Conservation (phyloP, 495 filamentous ascomycete species). For the Penicillium paradoxum region DNA sequence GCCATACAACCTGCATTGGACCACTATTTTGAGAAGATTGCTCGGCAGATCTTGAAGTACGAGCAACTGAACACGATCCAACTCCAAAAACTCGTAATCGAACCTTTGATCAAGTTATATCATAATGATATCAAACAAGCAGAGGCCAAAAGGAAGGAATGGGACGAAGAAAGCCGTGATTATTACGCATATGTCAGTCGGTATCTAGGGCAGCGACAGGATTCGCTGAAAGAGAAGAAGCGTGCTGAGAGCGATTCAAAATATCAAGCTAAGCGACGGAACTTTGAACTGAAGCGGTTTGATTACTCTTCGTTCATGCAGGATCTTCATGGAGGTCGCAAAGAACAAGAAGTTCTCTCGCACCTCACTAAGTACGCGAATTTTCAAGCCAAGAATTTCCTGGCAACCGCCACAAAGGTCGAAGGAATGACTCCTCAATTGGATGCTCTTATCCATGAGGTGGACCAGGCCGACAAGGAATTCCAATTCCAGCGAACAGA, state of each 20-base stretch:
- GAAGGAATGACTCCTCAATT: slow-evolving; percentile 85
- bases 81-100: slow-evolving; percentile 88
- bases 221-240: slow-evolving; percentile 96
- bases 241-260: slow-evolving; percentile 90
- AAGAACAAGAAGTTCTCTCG: slow-evolving; percentile 95
- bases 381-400: slow-evolving; percentile 77
- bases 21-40: slow-evolving; percentile 97
- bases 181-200: slow-evolving; percentile 93
- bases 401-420: slow-evolving; percentile 78
- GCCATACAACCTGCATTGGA: slow-evolving; percentile 93
- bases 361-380: slow-evolving; percentile 94
- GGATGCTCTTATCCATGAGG: slow-evolving; percentile 85
- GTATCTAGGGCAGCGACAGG: slow-evolving; percentile 91
- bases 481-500: slow-evolving; percentile 91
- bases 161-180: slow-evolving; percentile 96
- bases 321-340: slow-evolving; percentile 92
- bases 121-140: slow-evolving; percentile 96
- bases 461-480: slow-evolving; percentile 88
- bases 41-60: slow-evolving; percentile 80
- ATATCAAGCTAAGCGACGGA: slow-evolving; percentile 88
- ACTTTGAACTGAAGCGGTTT: slow-evolving; percentile 94
- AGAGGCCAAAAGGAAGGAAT: slow-evolving; percentile 94
- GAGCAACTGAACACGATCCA: slow-evolving; percentile 79
- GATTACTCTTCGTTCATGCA: slow-evolving; percentile 99
- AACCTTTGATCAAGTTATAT: slow-evolving; percentile 87